These are phyloP conservation scores for Mycocentrospora acerina DNA, from an alignment of 2,329 filamentous ascomycete genomes.

Conservation along the genomic window DNA sequence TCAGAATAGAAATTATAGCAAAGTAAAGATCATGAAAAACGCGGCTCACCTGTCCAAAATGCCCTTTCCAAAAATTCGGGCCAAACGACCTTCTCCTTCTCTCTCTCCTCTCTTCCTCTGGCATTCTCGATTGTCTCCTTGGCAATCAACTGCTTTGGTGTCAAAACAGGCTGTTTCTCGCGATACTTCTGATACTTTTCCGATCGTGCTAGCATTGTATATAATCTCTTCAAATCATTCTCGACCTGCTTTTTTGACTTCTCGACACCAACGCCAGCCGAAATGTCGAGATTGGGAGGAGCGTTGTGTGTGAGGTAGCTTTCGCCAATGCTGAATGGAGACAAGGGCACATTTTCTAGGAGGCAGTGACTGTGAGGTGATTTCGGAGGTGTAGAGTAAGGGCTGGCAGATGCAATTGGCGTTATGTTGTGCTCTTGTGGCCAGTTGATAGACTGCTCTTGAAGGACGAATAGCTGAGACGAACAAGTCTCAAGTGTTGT, in stretches of 20 bases:
- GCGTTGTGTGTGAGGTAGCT: constrained; percentile 30
- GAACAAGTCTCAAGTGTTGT: constrained; percentile 13
- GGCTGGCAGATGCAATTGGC: constrained; percentile 4
- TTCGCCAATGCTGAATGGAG: constrained; percentile 16
- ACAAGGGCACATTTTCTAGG: constrained; percentile 25
- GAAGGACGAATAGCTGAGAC: constrained; percentile 35
- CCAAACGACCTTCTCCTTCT: constrained; percentile 46
- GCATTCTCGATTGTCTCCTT: constrained; percentile 17
- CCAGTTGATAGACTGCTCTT: constrained; percentile 47
- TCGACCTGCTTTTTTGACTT: constrained; percentile 33
- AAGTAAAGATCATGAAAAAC: constrained; percentile 1
- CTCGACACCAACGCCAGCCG: constrained; percentile 20
- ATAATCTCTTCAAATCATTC: constrained; percentile 30
- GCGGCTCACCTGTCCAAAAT: constrained; percentile 49
- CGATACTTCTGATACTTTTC: constrained; percentile 51
- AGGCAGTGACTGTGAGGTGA: constrained; percentile 30
- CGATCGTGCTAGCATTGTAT: constrained; percentile 32
- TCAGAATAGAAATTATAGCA: background rate
- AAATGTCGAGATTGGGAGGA: constrained; percentile 22
- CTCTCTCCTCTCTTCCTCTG: constrained; percentile 17
- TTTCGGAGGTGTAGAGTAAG: constrained; percentile 28
- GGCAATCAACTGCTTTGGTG: constrained; percentile 17
- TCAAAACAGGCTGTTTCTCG: constrained; percentile 39
- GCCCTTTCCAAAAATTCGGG: constrained; percentile 50
- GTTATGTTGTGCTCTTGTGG: constrained; percentile 32